These are phyloP conservation scores for Rosa multiflora DNA, from an alignment of 306 rosid genomes.

Conservation along the genomic window DNA sequence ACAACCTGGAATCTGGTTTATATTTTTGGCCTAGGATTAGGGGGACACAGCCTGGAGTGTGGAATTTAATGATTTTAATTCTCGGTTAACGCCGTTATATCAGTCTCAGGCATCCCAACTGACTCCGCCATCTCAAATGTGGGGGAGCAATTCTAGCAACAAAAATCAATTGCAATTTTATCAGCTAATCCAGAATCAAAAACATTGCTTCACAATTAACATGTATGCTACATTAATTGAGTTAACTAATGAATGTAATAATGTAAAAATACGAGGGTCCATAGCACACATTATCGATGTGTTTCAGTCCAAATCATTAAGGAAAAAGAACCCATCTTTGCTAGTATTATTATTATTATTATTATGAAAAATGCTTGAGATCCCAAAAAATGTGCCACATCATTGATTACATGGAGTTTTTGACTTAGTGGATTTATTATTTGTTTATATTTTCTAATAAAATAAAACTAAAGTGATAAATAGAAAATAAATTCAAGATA, in stretches of 20 bases:
- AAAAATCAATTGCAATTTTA: neutral
- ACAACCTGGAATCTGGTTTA: neutral
- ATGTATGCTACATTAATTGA: too few relatives aligned
- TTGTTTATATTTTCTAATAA: too few relatives aligned
- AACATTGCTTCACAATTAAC: neutral
- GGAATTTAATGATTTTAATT: neutral
- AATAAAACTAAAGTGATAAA: too few relatives aligned
- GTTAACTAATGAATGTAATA: neutral
- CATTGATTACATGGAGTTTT: too few relatives aligned
- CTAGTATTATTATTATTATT: neutral
- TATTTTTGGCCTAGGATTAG: neutral
- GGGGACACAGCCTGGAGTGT: neutral
- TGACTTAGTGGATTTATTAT: too few relatives aligned
- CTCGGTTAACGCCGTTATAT: slow-evolving; percentile 55
- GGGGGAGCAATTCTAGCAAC: slow-evolving; percentile 31
- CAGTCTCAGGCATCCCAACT: slow-evolving; percentile 53
- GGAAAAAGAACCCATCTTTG: too few relatives aligned
- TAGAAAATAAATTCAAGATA: too few relatives aligned
- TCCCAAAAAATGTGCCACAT: too few relatives aligned
- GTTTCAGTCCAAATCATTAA: neutral
- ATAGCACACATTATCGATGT: too few relatives aligned
- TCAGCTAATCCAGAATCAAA: neutral
- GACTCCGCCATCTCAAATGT: slow-evolving; percentile 41
- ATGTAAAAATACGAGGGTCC: too few relatives aligned
- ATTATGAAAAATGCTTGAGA: too few relatives aligned